These are phyloP conservation scores for Umbelopsis sp. DNA, from an alignment of 192 early-diverging fungal species.

Conservation along the genomic window DNA sequence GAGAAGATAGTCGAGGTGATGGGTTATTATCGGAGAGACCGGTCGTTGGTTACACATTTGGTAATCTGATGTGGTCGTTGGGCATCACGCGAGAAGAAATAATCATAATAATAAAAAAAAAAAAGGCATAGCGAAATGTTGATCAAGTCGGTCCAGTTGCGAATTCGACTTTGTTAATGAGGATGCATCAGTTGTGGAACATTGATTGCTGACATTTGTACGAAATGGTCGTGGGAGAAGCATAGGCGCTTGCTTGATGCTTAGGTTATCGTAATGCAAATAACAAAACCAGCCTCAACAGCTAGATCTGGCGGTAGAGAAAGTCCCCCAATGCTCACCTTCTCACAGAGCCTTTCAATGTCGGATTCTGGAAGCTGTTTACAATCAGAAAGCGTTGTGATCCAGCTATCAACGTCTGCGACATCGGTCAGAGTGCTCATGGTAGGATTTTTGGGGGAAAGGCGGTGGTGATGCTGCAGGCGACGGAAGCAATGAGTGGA, in stretches of 20 bases:
- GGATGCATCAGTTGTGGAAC: not conserved
- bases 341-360: slow-evolving; percentile 95
- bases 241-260: not conserved
- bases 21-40: slow-evolving; percentile 24
- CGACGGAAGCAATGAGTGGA: not conserved
- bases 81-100: slow-evolving; percentile 5
- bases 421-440: slow-evolving; percentile 44
- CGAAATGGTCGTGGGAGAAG: no score
- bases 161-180: not conserved
- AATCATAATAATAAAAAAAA: not conserved
- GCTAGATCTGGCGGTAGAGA: not conserved
- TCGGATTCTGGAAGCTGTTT: slow-evolving; percentile 94
- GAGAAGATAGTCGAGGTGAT: not conserved
- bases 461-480: not conserved
- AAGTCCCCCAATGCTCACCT: slow-evolving; percentile 61
- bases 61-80: slow-evolving; percentile 6
- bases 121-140: not conserved
- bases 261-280: not conserved
- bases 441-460: slow-evolving; percentile 13
- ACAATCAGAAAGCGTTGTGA: slow-evolving; percentile 87
- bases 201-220: not conserved
- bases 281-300: slow-evolving; percentile 19
- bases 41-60: slow-evolving; percentile 17
- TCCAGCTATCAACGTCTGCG: slow-evolving; percentile 91
- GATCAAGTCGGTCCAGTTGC: not conserved